Base-by-base conservation (phyloP, 805 yeast species). In the Saturnispora ahearnii region DNA sequence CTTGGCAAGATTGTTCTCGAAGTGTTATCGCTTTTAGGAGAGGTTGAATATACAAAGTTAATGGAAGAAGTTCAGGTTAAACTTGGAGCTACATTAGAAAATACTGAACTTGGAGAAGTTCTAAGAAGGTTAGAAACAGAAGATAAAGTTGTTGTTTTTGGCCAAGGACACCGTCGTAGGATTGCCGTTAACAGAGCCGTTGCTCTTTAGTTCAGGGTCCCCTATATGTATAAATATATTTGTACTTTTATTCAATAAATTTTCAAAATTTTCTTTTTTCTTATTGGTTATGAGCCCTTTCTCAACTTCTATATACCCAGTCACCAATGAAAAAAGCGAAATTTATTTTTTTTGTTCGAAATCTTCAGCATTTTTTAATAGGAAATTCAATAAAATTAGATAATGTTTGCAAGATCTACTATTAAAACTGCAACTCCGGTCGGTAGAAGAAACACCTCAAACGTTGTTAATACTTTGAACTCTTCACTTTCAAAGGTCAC, bases 131-230 rank as follows among this genome's bases (percentile, higher is more conserved):
- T 88, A 56, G 84, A 76, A 52, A 82, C 78, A 50, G 96, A 87
- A 60, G 86, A 84, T 50, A 78, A 77, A 60, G 66, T 88, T 28
- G 72, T 76, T 8, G 80, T 85, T 40, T 69, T 78, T 34, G 96
- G 95, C 15, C 88, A 83, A 51, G 84, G 87, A 47, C 78, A 76
- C 51, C 73, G 86, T 59, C 75, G 90, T 63, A 75, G 79, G 22
- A 74, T 87, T 36, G 55, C 66, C n/a, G 50, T 58, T 37, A 62
- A 57, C 42, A 54, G 57, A 44, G 41, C 45, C n/a, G 48, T 49
- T 41, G 51, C 43, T 13, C 10, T 21, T 10, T 47, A 24, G 28
- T 6, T 38, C 5, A 0, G 3, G 15, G 4, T 6, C 40, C 18
- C 24, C 10, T 24, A 26, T 38, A 11, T 38, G 28, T 26, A 24